These are phyloP conservation scores for Canariomyces notabilis DNA, from an alignment of 2,329 filamentous ascomycete species.

Conservation along the genomic window DNA sequence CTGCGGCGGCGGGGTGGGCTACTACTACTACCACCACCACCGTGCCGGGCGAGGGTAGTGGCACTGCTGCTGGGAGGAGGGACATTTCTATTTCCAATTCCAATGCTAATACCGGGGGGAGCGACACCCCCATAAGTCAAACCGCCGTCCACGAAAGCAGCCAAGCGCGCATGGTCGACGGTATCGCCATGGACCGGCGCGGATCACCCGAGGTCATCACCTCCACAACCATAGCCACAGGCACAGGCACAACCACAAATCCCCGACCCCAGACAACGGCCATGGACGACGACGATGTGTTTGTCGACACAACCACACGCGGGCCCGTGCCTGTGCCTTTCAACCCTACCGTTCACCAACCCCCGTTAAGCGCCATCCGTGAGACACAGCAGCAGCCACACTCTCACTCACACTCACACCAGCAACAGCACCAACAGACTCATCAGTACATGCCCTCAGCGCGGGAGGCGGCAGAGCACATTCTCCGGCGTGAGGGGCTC, in stretches of 20 bases:
- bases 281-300: conserved; percentile 43
- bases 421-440: conserved; percentile 24
- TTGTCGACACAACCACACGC: conserved; percentile 60
- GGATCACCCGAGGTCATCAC: conserved; percentile 22
- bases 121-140: conserved; percentile 42
- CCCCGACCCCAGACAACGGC: too few relatives aligned
- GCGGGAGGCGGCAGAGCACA: conserved; percentile 58
- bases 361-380: conserved; percentile 32
- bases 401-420: neutral
- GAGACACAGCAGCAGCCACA: conserved; percentile 28
- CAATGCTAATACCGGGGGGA: too few relatives aligned
- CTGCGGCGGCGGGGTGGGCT: too few relatives aligned
- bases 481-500: conserved; percentile 56
- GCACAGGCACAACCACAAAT: conserved; percentile 29
- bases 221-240: conserved; percentile 28
- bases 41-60: too few relatives aligned
- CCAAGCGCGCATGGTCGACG: conserved; percentile 63
- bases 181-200: conserved; percentile 54
- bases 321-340: conserved; percentile 52
- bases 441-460: conserved; percentile 17
- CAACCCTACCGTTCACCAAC: too few relatives aligned
- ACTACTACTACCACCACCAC: too few relatives aligned
- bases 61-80: too few relatives aligned
- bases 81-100: too few relatives aligned
- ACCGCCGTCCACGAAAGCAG: conserved; percentile 47